phyloP scores from a whole-genome alignment of 805 yeast species.

The Yarrowia sp. region DNA sequence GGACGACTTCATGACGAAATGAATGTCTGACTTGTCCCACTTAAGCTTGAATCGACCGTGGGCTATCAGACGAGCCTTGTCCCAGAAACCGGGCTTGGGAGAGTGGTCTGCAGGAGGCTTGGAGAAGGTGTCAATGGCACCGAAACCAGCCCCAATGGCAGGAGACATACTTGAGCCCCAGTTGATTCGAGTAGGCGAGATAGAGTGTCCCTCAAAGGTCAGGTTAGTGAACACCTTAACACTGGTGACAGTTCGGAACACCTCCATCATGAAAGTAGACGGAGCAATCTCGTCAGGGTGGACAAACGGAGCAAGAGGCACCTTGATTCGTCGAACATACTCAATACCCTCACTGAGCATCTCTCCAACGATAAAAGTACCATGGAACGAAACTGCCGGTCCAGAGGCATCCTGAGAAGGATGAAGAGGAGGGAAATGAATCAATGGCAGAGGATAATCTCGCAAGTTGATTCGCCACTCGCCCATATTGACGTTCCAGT shows the following conservation, averaged over 20 bases:
- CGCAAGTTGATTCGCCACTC: constrained; percentile 76
- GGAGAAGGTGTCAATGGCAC: constrained; percentile 79
- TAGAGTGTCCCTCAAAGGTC: constrained; percentile 61
- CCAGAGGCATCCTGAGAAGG: constrained; percentile 49
- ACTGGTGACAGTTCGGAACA: constrained; percentile 78
- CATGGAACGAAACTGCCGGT: constrained; percentile 56
- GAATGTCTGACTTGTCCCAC: constrained; percentile 57
- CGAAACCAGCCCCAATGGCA: constrained; percentile 79
- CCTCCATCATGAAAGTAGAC: constrained; percentile 60
- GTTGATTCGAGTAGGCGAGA: constrained; percentile 66
- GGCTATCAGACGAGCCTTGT: constrained; percentile 74
- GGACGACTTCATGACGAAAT: constrained; percentile 64
- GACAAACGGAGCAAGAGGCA: constrained; percentile 62
- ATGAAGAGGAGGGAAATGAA: constrained; percentile 67
- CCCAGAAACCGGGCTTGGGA: constrained; percentile 89
- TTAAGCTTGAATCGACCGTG: constrained; percentile 71
- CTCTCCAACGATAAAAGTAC: constrained; percentile 76
- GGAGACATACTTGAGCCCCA: constrained; percentile 91
- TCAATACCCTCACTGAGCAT: constrained; percentile 58
- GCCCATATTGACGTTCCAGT: constrained; percentile 60
- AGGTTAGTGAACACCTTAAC: constrained; percentile 74
- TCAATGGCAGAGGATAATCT: constrained; percentile 86
- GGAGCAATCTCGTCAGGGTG: constrained; percentile 50
- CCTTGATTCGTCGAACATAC: constrained; percentile 64
- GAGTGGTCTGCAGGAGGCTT: constrained; percentile 93